Evolutionary conservation across 305 asterid genomes (phyloP).

Genomic region (Plantago coronopus): DNA sequence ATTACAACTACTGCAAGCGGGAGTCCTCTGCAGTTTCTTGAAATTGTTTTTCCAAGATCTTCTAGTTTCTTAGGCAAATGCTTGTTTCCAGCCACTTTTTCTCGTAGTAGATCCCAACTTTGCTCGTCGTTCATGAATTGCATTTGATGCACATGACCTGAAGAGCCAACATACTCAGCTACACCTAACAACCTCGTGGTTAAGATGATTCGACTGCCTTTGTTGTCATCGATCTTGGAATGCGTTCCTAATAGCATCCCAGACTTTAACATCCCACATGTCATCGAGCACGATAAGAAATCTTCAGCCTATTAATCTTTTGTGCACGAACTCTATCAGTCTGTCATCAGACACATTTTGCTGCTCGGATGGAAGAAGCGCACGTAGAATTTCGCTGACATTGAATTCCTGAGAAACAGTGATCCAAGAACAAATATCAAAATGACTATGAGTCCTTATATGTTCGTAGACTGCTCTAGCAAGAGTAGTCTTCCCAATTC

Average conservation of each 20-base stretch:
- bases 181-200: not conserved
- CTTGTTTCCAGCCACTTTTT: not conserved
- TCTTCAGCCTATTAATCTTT: not conserved
- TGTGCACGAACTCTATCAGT: not conserved
- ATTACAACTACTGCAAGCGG: not conserved
- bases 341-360: not conserved
- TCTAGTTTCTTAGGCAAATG: not conserved
- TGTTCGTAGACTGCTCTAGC: slow-evolving; percentile 1
- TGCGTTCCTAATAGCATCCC: not conserved
- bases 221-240: not conserved
- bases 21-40: not conserved
- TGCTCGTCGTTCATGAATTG: not conserved
- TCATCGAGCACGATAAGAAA: slow-evolving; percentile 2
- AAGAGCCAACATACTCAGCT: not conserved
- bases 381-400: not conserved
- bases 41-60: slow-evolving; percentile 1
- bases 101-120: not conserved
- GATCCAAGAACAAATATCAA: not conserved
- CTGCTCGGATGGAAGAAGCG: not conserved
- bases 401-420: not conserved
- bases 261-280: not conserved
- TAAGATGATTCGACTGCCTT: no score
- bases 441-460: not conserved
- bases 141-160: not conserved
- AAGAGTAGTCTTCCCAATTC: slow-evolving; percentile 23